A percentile compares a stretch with the other conserved stretches of the same genome.
These are phyloP conservation scores for Phytophthora hybrid DNA, from an alignment of 352 stramenopile genomes.

Conservation along the genomic window DNA sequence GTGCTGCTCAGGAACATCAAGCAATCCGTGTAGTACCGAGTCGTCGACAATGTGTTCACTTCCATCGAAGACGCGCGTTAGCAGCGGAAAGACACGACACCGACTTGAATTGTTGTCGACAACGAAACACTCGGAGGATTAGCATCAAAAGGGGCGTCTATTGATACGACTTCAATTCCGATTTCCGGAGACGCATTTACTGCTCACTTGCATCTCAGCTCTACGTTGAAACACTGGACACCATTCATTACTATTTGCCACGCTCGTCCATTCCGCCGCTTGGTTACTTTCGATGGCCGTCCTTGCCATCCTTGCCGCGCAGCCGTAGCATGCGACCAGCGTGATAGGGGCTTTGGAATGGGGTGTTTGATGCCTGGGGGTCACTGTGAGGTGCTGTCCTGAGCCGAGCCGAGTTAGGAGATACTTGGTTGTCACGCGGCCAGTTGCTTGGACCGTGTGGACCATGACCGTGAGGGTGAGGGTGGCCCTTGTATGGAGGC, in stretches of 20 bases:
- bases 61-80: not conserved
- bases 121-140: not conserved
- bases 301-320: not conserved
- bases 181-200: too few species aligned
- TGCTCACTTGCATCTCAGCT: too few species aligned
- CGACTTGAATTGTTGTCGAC: not conserved
- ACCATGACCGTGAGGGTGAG: not conserved
- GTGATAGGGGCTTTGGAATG: not conserved
- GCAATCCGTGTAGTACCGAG: not conserved
- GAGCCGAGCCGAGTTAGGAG: not conserved
- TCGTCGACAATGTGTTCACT: not conserved
- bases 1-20: not conserved
- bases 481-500: not conserved
- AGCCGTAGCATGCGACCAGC: not conserved
- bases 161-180: too few species aligned
- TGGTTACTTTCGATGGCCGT: not conserved
- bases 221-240: too few species aligned
- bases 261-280: not conserved
- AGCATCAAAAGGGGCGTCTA: too few species aligned
- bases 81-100: not conserved
- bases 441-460: not conserved
- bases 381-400: not conserved
- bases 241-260: too few species aligned
- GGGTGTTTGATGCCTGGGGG: not conserved
- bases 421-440: not conserved